Conservation (phyloP, 139 green algal genomes). For the Ettlia oleoabundans region DNA sequence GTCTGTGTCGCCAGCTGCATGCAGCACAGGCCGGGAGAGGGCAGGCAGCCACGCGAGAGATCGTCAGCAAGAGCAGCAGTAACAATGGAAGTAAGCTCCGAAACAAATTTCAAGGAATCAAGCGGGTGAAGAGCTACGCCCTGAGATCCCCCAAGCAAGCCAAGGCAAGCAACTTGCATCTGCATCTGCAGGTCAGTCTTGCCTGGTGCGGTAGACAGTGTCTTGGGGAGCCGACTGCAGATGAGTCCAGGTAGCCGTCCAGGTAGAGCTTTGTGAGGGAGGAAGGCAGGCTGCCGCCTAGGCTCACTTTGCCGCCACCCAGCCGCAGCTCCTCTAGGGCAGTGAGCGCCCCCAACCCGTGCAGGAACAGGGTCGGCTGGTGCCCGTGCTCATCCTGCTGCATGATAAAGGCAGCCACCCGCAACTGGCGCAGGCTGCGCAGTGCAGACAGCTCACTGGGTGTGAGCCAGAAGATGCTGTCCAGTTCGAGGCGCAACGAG, state of each 20-base stretch:
- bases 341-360: not conserved
- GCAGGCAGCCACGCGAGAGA: slow-evolving; percentile 5
- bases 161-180: too few species aligned
- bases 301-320: not conserved
- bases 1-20: not conserved
- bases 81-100: too few species aligned
- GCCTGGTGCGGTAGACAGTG: not conserved
- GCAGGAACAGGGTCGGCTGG: not conserved
- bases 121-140: too few species aligned
- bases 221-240: too few species aligned
- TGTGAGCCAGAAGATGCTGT: not conserved
- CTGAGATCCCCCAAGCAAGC: too few species aligned
- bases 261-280: not conserved
- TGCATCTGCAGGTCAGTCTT: not conserved
- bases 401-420: not conserved
- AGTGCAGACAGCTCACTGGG: not conserved
- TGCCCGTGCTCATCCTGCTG: not conserved
- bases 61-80: too few species aligned
- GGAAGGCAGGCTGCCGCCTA: not conserved
- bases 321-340: not conserved
- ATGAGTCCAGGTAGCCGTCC: not conserved
- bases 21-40: not conserved
- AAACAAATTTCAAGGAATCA: too few species aligned
- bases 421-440: not conserved
- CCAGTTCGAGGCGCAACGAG: not conserved